Conservation (phyloP, 2,329 filamentous ascomycete species). For the Xylariaceae sp. region DNA sequence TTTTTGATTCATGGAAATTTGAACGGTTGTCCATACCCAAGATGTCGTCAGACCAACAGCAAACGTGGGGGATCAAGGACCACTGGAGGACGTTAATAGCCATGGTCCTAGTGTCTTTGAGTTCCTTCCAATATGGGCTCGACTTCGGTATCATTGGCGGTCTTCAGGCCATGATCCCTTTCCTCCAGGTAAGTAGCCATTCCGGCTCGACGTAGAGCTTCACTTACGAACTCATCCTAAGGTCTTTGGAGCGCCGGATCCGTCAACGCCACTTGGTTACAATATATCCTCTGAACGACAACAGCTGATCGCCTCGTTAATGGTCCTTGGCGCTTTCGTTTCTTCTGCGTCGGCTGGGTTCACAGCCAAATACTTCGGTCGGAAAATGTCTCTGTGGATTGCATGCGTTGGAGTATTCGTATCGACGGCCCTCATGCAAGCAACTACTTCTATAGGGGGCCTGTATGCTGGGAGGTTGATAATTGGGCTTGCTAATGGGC, state of each 20-base stretch:
- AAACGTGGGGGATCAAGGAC: slow-evolving; percentile 23
- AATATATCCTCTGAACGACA: slow-evolving; percentile 44
- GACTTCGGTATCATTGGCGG: slow-evolving; percentile 40
- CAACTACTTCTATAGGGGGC: slow-evolving; percentile 48
- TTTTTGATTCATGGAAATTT: background rate
- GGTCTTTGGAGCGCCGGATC: slow-evolving; percentile 34
- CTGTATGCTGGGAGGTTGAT: slow-evolving; percentile 53
- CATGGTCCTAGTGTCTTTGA: slow-evolving; percentile 34
- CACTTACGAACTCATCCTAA: slow-evolving; percentile 14
- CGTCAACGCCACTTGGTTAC: slow-evolving; percentile 30
- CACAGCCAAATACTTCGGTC: slow-evolving; percentile 41
- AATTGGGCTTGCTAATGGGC: slow-evolving; percentile 47
- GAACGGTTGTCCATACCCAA: background rate
- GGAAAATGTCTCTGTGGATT: slow-evolving; percentile 44
- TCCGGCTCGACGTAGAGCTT: background rate
- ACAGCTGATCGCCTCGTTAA: slow-evolving; percentile 52
- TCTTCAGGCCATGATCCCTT: slow-evolving; percentile 39
- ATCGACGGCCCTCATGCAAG: slow-evolving; percentile 55
- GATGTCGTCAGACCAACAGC: slow-evolving; percentile 27
- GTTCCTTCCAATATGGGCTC: slow-evolving; percentile 39
- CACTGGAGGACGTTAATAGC: slow-evolving; percentile 35
- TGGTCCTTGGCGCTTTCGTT: slow-evolving; percentile 51
- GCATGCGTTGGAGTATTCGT: slow-evolving; percentile 41
- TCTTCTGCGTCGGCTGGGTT: slow-evolving; percentile 47
- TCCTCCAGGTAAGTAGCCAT: slow-evolving; percentile 31